Base-by-base conservation (phyloP, 2,329 filamentous ascomycete genomes). In the Helminthosporium solani region DNA sequence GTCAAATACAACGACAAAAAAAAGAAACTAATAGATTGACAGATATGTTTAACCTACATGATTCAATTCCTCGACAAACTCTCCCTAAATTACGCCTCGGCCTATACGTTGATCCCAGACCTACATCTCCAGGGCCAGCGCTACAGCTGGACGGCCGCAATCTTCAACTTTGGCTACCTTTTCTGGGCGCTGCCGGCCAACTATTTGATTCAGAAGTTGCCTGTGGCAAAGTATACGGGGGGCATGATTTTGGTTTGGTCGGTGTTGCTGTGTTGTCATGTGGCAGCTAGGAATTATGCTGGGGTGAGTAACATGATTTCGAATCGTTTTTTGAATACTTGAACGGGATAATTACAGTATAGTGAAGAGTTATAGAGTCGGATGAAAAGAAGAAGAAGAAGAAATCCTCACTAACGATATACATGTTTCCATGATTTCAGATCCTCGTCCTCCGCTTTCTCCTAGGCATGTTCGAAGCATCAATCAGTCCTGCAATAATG, bases 11-110 rank as follows among this genome's bases (percentile, higher is more conserved):
- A n/a, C n/a, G n/a, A n/a, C n/a, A n/a, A n/a, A n/a, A n/a, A n/a
- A n/a, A n/a, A n/a, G n/a, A n/a, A n/a, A n/a, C n/a, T n/a, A n/a
- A n/a, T n/a, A n/a, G n/a, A n/a, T n/a, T n/a, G n/a, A n/a, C n/a
- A 70, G 67, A 69, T 70, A 12, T 68, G 63, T 44, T 64, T 67
- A 28, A 74, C 72, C 7, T 76, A 76, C 55, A 73, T 66, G 15
- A 74, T 76, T 27, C 75, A 76, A 53, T 77, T 75, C 49, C 66
- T 77, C 20, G 73, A 72, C 52, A 72, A 72, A 44, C 59, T 71
- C 7, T 68, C 67, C 1, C 57, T 73, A n/a, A 72, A 72, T 52
- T 72, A 73, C 48, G 70, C 69, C 11, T 66, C 61, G 3, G 69
- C 68, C 8, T 72, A 71, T 48, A 59, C 61, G 2, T 52, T 71